Base-by-base conservation (phyloP, 2,329 filamentous ascomycete genomes). In the Biscogniauxia sp. region DNA sequence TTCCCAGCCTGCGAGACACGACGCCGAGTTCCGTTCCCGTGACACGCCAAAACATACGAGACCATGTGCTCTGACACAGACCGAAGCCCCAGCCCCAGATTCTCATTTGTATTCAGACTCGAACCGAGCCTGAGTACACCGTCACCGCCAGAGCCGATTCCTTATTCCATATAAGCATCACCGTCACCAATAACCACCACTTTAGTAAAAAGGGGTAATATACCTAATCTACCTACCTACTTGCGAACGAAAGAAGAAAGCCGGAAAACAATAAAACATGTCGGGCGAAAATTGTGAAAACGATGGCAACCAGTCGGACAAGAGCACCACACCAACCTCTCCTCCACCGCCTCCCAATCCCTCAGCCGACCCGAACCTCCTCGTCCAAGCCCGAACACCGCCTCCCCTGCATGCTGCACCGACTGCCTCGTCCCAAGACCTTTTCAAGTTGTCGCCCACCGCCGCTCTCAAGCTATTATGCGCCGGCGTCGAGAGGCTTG, bases 381-480 rank as follows among this genome's bases (percentile, higher is more conserved):
- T 70, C 56, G 60, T 58, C 55, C 71, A 74, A 53, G 71, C 70
- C 13, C 71, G 66, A 63, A 72, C 74, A 20, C 71, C 74, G 7
- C 80, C 80, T 11, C 77, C 78, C 20, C 74, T 78, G n/a, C 78
- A 79, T 50, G 72, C 76, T n/a, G 77, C 77, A 4, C 76, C 64
- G 73, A 80, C 68, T 70, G 73, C 61, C 63, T 72, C 59, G 66
- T 78, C 64, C 61, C 82, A 90, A 75, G 88, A 93, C 73, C 83
- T 96, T 63, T 91, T 90, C 76, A 84, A 84, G 56, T 82, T 97
- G 61, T 79, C 87, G 0, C 87, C 92, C 3, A 81, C 88, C 56
- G 87, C 87, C 1, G 93, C 93, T 5, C 83, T 98, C 70, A 90
- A 89, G 70, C 80, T 96, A 64, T 83, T 98, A n/a, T 88, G 88